These are phyloP conservation scores for Teunomyces aglyptinius DNA, from an alignment of 805 yeast genomes.

Conservation along the genomic window DNA sequence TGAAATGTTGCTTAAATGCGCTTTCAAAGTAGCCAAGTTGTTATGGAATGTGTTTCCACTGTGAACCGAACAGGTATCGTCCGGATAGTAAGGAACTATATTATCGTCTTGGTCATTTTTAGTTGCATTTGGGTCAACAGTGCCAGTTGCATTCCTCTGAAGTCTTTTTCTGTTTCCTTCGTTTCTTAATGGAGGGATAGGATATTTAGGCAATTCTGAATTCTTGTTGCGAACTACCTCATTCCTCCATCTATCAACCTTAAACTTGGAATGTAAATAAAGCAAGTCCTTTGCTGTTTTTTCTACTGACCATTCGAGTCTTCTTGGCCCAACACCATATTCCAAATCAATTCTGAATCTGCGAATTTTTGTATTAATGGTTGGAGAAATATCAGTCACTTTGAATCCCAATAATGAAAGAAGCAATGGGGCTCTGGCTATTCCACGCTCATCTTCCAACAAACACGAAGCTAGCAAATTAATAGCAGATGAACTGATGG, in stretches of 20 bases:
- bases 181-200: conserved; percentile 37
- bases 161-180: neutral
- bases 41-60: conserved; percentile 19
- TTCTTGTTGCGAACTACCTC: conserved; percentile 31
- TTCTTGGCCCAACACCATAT: conserved; percentile 81
- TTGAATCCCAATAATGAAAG: conserved; percentile 69
- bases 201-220: conserved; percentile 45
- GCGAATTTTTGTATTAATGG: conserved; percentile 36
- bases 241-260: conserved; percentile 42
- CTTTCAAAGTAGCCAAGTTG: conserved; percentile 28
- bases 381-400: conserved; percentile 50
- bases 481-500: conserved; percentile 72
- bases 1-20: conserved; percentile 27
- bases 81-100: neutral
- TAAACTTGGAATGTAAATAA: conserved; percentile 67
- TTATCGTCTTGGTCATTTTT: neutral
- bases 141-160: neutral
- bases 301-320: conserved; percentile 77
- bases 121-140: neutral
- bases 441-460: conserved; percentile 71
- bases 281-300: conserved; percentile 71
- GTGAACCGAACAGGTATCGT: conserved; percentile 20
- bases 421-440: conserved; percentile 78
- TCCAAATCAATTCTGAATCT: conserved; percentile 72
- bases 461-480: conserved; percentile 73